Percentiles rank a stretch among this genome's conserved stretches.
These are phyloP conservation scores for Gelatoporia subvermispora DNA, from an alignment of 768 basidiomycete species.

Conservation along the genomic window DNA sequence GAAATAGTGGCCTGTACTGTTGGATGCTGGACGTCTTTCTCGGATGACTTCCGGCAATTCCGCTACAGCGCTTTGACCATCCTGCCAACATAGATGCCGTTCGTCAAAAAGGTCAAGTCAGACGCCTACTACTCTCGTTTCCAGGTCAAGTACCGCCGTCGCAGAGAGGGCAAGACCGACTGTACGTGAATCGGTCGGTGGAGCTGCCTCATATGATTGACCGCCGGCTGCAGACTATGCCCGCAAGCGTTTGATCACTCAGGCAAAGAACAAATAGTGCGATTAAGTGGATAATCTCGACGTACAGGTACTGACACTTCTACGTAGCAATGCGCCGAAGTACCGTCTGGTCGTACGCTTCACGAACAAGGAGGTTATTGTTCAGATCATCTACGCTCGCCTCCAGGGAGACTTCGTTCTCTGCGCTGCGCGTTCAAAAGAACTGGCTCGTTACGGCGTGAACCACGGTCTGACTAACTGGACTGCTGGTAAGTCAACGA, in stretches of 20 bases:
- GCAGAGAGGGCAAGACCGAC: slow-evolving; percentile 98
- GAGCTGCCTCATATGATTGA: background rate
- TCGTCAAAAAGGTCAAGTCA: slow-evolving; percentile 96
- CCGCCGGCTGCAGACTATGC: slow-evolving; percentile 73
- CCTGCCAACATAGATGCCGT: slow-evolving; percentile 63
- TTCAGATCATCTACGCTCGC: slow-evolving; percentile 94
- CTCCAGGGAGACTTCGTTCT: slow-evolving; percentile 96
- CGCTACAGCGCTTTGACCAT: no score
- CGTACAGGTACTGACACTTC: background rate
- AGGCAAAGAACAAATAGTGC: slow-evolving; percentile 99
- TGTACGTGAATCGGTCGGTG: slow-evolving; percentile 39
- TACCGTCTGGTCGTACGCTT: slow-evolving; percentile 98
- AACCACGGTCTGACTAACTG: slow-evolving; percentile 99
- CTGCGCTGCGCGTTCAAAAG: slow-evolving; percentile 80
- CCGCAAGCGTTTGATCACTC: slow-evolving; percentile 91
- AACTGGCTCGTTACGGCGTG: slow-evolving; percentile 95
- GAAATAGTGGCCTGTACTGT: background rate
- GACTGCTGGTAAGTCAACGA: slow-evolving; percentile 68
- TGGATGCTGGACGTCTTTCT: no score
- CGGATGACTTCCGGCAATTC: no score
- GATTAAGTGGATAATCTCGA: slow-evolving; percentile 19
- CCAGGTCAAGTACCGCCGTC: slow-evolving; percentile 97
- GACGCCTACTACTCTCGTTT: slow-evolving; percentile 97
- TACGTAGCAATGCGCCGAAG: slow-evolving; percentile 83
- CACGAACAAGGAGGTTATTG: slow-evolving; percentile 95